Base-by-base conservation (phyloP, 2,329 filamentous ascomycete species). In the Neopestalotiopsis rosae region DNA sequence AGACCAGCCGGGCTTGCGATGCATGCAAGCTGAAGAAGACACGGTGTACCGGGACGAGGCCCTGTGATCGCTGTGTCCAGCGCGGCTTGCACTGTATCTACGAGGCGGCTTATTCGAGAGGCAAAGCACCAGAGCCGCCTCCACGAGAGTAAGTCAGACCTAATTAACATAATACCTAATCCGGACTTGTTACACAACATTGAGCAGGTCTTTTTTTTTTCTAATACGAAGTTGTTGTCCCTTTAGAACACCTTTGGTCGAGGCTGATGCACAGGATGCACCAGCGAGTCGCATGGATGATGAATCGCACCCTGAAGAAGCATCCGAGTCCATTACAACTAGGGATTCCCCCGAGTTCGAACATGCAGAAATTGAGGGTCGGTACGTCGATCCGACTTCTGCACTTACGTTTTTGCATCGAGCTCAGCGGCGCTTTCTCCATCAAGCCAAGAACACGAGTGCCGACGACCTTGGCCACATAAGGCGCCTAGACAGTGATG, bases 1-100 rank as follows among this genome's bases (percentile, higher is more conserved):
- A 59, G 17, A 34, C 24, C 30, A 59, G 57, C 57, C 57, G 57
- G 6, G 57, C 57, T 20, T 59, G 57, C 30, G 57, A 59, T 34
- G 24, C 24, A 1, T 59, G 57, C 57, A 59, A 59, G 30, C 24
- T 34, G 24, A 59, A 59, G 57, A 59, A 59, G 57, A 34, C 57
- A 28, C n/a, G 57, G 13, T 59, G 57, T 20, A 30, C n/a, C 5
- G 57, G 57, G 57, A 59, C 57, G 17, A 30, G 24, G 20, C 57
- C 57, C 3, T 59, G 57, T 20, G 24, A 30, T 28, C 57, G 57
- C 57, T 59, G 57, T 59, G n/a, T 59, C 20, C 24, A 32, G 7
- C 57, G 57, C 7, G 7, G 20, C 30, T 12, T 59, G 30, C n/a
- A 28, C 12, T 59, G 57, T 28, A 34, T 59, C 12, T 59, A 59